Evolutionary conservation across 768 basidiomycete genomes (phyloP).

Genomic region (Lactarius quietus): DNA sequence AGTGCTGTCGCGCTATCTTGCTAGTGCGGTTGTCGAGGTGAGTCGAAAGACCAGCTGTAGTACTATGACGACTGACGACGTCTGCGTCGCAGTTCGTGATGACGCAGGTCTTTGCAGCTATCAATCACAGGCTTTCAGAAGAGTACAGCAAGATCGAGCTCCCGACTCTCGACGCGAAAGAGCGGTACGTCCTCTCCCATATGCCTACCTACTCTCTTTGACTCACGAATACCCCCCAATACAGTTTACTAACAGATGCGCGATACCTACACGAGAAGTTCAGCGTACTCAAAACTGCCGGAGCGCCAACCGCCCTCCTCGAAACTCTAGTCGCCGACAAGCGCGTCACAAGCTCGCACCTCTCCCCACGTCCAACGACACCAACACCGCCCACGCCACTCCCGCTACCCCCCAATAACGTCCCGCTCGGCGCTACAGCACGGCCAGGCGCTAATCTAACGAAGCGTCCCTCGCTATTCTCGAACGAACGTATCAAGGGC

Average conservation of each 20-base stretch:
- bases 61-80: slow-evolving; percentile 9
- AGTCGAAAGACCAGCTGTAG: slow-evolving; percentile 28
- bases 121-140: slow-evolving; percentile 86
- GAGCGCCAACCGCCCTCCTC: slow-evolving; percentile 69
- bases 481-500: slow-evolving; percentile 40
- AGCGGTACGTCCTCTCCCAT: slow-evolving; percentile 51
- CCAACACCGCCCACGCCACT: slow-evolving; percentile 9
- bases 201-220: slow-evolving; percentile 7
- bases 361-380: slow-evolving; percentile 4
- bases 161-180: slow-evolving; percentile 79
- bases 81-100: slow-evolving; percentile 68
- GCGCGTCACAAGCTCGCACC: slow-evolving; percentile 8
- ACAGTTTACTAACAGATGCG: slow-evolving; percentile 80
- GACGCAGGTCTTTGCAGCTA: slow-evolving; percentile 90
- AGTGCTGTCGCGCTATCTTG: slow-evolving; percentile 87
- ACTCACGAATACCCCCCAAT: slow-evolving; percentile 16
- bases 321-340: slow-evolving; percentile 86
- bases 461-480: slow-evolving; percentile 22
- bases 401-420: slow-evolving; percentile 16
- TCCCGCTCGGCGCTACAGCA: slow-evolving; percentile 17
- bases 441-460: background rate
- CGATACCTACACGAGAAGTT: slow-evolving; percentile 74
- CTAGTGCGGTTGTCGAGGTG: slow-evolving; percentile 78
- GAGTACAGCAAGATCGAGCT: slow-evolving; percentile 82
- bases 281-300: slow-evolving; percentile 63